phyloP scores from a whole-genome alignment of 2,329 filamentous ascomycete species.

The Colletotrichum tofieldiae region DNA sequence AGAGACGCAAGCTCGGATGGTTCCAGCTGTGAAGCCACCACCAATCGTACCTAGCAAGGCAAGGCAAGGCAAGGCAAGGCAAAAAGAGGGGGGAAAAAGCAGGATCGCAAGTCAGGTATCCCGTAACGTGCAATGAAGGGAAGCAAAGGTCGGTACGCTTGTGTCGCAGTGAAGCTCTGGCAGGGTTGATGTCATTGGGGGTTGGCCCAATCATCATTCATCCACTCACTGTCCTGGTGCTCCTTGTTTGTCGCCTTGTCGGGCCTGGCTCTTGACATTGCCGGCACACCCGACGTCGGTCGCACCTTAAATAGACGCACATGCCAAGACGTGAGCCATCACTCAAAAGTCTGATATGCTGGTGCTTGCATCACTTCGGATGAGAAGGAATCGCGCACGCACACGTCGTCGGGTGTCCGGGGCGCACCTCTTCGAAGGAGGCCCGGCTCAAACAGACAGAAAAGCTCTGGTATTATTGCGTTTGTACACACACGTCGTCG shows the following conservation, averaged over 20 bases:
- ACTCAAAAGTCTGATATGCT: background rate
- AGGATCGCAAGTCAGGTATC: background rate
- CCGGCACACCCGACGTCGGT: conserved; percentile 22
- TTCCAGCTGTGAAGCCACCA: background rate
- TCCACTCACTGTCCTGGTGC: background rate
- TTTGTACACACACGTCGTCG: background rate
- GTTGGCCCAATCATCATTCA: conserved; percentile 24
- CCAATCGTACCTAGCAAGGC: background rate
- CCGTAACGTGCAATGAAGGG: background rate
- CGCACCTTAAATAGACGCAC: conserved; percentile 27
- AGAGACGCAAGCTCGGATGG: background rate
- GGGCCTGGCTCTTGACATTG: background rate
- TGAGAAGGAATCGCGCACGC: background rate
- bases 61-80: background rate
- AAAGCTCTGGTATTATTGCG: background rate
- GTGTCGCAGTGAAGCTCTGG: conserved; percentile 13
- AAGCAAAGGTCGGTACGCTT: background rate
- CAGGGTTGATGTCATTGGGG: conserved; percentile 32
- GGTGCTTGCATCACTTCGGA: background rate
- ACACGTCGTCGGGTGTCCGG: background rate
- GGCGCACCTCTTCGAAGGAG: background rate
- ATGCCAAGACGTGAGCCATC: conserved; percentile 2
- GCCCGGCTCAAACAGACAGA: background rate
- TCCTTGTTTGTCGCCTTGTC: background rate
- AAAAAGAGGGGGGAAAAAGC: background rate